Evolutionary conservation across 805 yeast species (phyloP).

Genomic region (Candida tibetensis): DNA sequence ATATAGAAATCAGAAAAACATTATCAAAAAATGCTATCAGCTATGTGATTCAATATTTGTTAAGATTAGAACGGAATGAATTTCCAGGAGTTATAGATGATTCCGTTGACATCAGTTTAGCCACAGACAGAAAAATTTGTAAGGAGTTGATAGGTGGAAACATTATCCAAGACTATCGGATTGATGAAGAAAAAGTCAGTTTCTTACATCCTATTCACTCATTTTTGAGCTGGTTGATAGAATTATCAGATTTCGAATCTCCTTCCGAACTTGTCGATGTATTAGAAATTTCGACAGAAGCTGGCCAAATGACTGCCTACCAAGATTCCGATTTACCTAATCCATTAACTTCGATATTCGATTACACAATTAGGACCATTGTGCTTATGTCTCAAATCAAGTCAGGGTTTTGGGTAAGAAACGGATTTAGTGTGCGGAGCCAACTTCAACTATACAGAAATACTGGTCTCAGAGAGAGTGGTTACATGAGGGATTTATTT

Average conservation of each 20-base stretch:
- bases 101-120: constrained; percentile 23
- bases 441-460: constrained; percentile 79
- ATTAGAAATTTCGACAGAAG: constrained; percentile 13
- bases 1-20: constrained; percentile 6
- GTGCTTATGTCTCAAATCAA: constrained; percentile 81
- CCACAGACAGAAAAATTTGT: constrained; percentile 12
- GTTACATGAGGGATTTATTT: constrained; percentile 75
- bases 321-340: constrained; percentile 10
- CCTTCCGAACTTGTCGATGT: constrained; percentile 20
- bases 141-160: constrained; percentile 23
- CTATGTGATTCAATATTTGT: constrained; percentile 28
- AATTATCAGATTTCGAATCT: constrained; percentile 39
- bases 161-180: constrained; percentile 21
- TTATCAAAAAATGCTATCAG: constrained; percentile 27
- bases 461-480: constrained; percentile 77
- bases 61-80: constrained; percentile 26
- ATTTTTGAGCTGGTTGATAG: constrained; percentile 67
- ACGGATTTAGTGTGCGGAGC: constrained; percentile 76
- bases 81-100: constrained; percentile 29
- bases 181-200: constrained; percentile 50
- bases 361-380: constrained; percentile 72
- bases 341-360: constrained; percentile 44
- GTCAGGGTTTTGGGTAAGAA: constrained; percentile 91
- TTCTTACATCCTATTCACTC: constrained; percentile 81
- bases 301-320: constrained; percentile 2